Base-by-base conservation (phyloP, 139 green algal species). In the Volvox africanus region DNA sequence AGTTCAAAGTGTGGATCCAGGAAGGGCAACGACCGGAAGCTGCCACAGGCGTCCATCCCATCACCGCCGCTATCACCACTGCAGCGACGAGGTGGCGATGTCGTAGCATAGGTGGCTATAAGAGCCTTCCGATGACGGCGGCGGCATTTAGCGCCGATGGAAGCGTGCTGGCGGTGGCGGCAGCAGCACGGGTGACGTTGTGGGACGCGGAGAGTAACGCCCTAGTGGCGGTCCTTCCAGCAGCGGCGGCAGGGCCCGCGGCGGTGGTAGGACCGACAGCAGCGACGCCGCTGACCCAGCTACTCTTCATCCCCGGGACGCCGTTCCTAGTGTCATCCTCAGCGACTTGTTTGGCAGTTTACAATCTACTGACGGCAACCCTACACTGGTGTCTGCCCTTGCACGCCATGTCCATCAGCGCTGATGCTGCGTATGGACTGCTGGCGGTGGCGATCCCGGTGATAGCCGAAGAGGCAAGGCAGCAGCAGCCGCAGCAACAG, bases 71-170 rank as follows among this genome's bases (percentile, higher is more conserved):
- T 32, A 35, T 11, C 24, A 67, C 82, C 20, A 19, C 61, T 16
- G 19, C 83, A 21, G 0, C 30, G 19, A 69, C 68, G 37, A 76
- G 81, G 32, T 90, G 86, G 86, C 86, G 92, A 16, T 97, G 96
- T 91, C 80, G 75, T 2, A 93, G 93, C 5, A 89, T 94, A 1
- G 93, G 89, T 5, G 81, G 71, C 0, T 96, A 96, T 91, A 95
- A 94, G 93, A 88, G 88, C 28, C 77, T 94, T 18, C 82, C 94
- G 17, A 81, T 98, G 67, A 75, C 24, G 2, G 91, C 88, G 6
- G 92, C 89, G 32, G 84, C 94, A 33, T 98, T 98, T 94, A 97
- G 93, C 85, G 50, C 65, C 19, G 97, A 98, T 82, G 97, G 97
- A 28, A 95, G 88, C 22, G 69, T 98, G 79, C 87, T 98, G n/a